A percentile compares a stretch with the other conserved stretches of the same genome.
Conservation (phyloP, 2,329 filamentous ascomycete species). For the Polychaeton citri region DNA sequence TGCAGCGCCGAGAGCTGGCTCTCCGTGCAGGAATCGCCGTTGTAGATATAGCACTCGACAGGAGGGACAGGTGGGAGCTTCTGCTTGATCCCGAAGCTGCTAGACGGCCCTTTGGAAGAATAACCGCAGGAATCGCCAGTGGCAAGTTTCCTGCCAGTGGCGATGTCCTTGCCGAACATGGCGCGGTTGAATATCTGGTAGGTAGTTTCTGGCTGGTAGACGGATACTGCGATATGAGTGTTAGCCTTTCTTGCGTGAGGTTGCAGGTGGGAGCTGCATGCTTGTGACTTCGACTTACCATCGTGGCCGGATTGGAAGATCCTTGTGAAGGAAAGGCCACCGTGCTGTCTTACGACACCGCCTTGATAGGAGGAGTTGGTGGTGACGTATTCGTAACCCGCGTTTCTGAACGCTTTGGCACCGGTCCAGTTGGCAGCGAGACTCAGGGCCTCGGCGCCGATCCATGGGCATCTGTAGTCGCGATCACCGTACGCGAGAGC, state of each 20-base stretch:
- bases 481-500: constrained; percentile 53
- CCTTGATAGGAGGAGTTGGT: constrained; percentile 15
- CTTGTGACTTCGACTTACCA: too few relatives aligned
- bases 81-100: constrained; percentile 33
- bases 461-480: constrained; percentile 28
- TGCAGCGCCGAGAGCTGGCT: constrained; percentile 30
- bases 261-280: constrained; percentile 1
- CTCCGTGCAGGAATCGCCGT: constrained; percentile 26
- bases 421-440: constrained; percentile 14
- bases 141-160: constrained; percentile 37
- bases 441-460: constrained; percentile 16
- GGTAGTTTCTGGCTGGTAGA: constrained; percentile 43
- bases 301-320: constrained; percentile 20
- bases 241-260: not conserved
- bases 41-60: constrained; percentile 32
- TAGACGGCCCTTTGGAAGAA: constrained; percentile 24
- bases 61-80: constrained; percentile 26
- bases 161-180: constrained; percentile 38
- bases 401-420: constrained; percentile 8
- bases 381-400: constrained; percentile 19
- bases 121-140: constrained; percentile 24
- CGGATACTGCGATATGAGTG: constrained; percentile 28
- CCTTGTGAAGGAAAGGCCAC: constrained; percentile 21
- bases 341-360: constrained; percentile 21
- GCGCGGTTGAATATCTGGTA: constrained; percentile 42